phyloP scores from a whole-genome alignment of 495 filamentous ascomycete genomes.

The Penicillium coffeae region DNA sequence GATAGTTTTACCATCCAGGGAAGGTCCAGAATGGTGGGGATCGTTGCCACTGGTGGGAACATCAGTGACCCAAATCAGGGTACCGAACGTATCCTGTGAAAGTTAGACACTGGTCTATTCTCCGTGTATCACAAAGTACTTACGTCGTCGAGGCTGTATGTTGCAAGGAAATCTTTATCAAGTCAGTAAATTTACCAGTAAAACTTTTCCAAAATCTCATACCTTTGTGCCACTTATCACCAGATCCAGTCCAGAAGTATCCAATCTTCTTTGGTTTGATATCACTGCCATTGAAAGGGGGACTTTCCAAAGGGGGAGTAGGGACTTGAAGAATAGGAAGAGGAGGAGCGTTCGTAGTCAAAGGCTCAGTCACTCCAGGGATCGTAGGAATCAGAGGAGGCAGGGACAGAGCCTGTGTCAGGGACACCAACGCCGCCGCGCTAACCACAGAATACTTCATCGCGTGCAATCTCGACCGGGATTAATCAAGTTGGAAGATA shows the following conservation, averaged over 20 bases:
- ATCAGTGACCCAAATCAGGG: constrained; percentile 55
- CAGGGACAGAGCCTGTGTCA: constrained; percentile 31
- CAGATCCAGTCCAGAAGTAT: constrained; percentile 60
- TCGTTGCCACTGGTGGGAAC: constrained; percentile 58
- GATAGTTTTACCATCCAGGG: constrained; percentile 56
- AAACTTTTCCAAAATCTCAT: background rate
- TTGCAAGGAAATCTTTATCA: constrained; percentile 52
- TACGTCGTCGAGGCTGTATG: constrained; percentile 58
- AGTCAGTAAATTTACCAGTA: background rate
- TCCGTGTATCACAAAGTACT: background rate
- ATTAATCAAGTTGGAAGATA: too few relatives aligned
- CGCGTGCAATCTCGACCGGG: too few relatives aligned
- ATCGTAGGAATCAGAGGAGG: constrained; percentile 56
- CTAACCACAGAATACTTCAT: constrained; percentile 24
- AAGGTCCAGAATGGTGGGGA: constrained; percentile 57
- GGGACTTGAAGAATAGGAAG: constrained; percentile 57
- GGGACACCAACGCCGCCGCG: constrained; percentile 13
- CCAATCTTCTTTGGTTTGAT: constrained; percentile 65
- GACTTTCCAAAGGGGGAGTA: constrained; percentile 51
- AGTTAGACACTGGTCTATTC: constrained; percentile 8
- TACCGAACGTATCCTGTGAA: constrained; percentile 54
- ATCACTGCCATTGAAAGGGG: constrained; percentile 49
- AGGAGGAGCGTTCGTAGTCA: constrained; percentile 47
- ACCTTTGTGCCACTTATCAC: constrained; percentile 54
- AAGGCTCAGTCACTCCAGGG: constrained; percentile 54